Evolutionary conservation across 768 basidiomycete genomes (phyloP).

Genomic region (Clathrus columnatus): DNA sequence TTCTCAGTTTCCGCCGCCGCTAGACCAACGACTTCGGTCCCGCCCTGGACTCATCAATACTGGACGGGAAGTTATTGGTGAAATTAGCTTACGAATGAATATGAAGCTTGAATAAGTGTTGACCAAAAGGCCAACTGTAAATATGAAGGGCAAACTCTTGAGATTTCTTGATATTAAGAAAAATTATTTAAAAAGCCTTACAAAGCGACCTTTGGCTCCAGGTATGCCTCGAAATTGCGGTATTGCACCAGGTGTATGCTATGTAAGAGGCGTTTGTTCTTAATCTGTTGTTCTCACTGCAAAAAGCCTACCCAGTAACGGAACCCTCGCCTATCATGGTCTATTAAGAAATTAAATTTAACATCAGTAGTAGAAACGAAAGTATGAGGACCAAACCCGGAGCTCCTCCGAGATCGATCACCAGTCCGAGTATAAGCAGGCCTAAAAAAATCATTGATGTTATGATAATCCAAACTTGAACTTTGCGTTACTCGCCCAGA

Average conservation of each 20-base stretch:
- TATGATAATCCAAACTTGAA: not conserved
- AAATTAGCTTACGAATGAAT: slow-evolving; percentile 71
- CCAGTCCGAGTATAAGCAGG: slow-evolving; percentile 40
- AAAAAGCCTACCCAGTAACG: slow-evolving; percentile 45
- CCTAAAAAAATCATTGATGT: slow-evolving; percentile 13
- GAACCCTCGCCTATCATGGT: slow-evolving; percentile 71
- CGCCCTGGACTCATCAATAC: slow-evolving; percentile 19
- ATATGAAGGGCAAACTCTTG: not conserved
- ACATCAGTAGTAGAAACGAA: slow-evolving; percentile 7
- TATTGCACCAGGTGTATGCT: slow-evolving; percentile 82
- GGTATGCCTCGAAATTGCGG: slow-evolving; percentile 55
- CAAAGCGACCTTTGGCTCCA: slow-evolving; percentile 70
- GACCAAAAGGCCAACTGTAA: slow-evolving; percentile 37
- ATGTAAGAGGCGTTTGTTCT: not conserved
- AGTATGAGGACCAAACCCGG: too few species aligned
- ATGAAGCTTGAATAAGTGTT: slow-evolving; percentile 73
- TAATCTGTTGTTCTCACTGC: not conserved
- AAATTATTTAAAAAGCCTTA: slow-evolving; percentile 45
- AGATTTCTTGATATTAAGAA: slow-evolving; percentile 8
- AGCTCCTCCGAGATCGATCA: slow-evolving; percentile 84
- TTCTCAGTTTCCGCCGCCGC: slow-evolving; percentile 84
- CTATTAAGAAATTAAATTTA: slow-evolving; percentile 8
- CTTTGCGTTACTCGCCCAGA: slow-evolving; percentile 29
- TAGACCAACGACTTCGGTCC: slow-evolving; percentile 55
- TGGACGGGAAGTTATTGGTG: slow-evolving; percentile 49